These are phyloP conservation scores for Colletotrichum sp. DNA, from an alignment of 2,329 filamentous ascomycete genomes.

Conservation along the genomic window DNA sequence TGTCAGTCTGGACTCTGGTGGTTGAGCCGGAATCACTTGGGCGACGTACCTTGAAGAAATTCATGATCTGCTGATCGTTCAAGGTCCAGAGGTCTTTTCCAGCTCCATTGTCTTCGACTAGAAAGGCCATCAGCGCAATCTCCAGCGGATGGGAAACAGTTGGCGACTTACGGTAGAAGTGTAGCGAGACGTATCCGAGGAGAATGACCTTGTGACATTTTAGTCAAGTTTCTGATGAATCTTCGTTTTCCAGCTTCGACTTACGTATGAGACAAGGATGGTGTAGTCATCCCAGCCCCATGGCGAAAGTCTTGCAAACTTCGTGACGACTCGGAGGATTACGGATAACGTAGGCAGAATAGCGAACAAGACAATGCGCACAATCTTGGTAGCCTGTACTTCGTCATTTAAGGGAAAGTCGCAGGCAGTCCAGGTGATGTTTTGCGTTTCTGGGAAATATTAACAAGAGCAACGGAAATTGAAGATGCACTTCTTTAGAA, in stretches of 20 bases:
- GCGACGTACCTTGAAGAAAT: neutral
- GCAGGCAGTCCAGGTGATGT: slow-evolving; percentile 6
- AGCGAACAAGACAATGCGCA: neutral
- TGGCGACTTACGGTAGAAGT: neutral
- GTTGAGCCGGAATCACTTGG: fast-evolving
- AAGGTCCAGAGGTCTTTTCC: slow-evolving; percentile 13
- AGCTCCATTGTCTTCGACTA: slow-evolving; percentile 5
- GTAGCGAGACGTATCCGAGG: neutral
- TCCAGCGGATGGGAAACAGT: neutral
- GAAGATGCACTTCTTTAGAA: too few relatives aligned
- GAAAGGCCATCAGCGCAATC: too few relatives aligned
- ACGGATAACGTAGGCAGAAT: neutral
- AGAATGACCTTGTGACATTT: neutral
- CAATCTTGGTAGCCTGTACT: neutral
- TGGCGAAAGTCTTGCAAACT: neutral
- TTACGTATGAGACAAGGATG: neutral
- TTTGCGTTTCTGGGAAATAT: neutral
- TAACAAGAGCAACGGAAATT: neutral
- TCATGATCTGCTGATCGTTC: neutral
- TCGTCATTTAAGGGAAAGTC: neutral
- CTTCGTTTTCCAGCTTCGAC: neutral
- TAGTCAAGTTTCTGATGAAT: neutral
- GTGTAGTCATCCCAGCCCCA: slow-evolving; percentile 10
- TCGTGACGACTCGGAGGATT: neutral
- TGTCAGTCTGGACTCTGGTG: neutral